Evolutionary conservation across 495 filamentous ascomycete genomes (phyloP).

Genomic region (Haplographium delicatum): DNA sequence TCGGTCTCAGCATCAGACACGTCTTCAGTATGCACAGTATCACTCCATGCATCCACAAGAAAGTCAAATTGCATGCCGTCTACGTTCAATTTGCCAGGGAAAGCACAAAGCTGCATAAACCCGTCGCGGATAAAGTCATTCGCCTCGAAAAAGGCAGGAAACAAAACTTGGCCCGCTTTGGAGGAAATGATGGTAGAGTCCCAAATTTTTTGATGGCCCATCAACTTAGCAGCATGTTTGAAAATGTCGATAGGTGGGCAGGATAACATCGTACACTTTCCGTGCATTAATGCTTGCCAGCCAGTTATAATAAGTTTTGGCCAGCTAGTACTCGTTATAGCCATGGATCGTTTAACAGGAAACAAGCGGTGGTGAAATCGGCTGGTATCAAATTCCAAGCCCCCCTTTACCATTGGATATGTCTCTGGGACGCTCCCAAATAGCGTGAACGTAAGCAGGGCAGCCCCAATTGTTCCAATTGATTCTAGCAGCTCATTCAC

Average conservation of each 20-base stretch:
- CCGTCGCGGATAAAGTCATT: background rate
- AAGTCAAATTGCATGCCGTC: background rate
- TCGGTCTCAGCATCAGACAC: background rate
- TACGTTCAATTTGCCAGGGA: background rate
- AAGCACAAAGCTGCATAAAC: background rate
- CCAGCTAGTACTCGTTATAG: background rate
- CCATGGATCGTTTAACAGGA: background rate
- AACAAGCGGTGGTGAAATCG: too few species aligned
- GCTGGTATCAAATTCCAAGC: too few species aligned
- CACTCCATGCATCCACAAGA: background rate
- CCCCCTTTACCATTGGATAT: too few species aligned
- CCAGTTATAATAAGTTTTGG: background rate
- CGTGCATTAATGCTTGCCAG: background rate
- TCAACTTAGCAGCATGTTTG: background rate
- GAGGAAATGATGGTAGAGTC: background rate
- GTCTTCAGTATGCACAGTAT: background rate
- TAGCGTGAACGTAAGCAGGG: background rate
- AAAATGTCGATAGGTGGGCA: background rate
- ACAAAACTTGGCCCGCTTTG: background rate
- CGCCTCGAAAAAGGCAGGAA: background rate
- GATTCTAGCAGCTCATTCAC: background rate
- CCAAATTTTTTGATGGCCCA: background rate
- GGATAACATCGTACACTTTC: background rate
- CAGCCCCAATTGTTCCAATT: background rate
- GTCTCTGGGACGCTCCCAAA: too few species aligned